Conservation (phyloP, 495 filamentous ascomycete genomes). For the Aspergillus bertholletiae region DNA sequence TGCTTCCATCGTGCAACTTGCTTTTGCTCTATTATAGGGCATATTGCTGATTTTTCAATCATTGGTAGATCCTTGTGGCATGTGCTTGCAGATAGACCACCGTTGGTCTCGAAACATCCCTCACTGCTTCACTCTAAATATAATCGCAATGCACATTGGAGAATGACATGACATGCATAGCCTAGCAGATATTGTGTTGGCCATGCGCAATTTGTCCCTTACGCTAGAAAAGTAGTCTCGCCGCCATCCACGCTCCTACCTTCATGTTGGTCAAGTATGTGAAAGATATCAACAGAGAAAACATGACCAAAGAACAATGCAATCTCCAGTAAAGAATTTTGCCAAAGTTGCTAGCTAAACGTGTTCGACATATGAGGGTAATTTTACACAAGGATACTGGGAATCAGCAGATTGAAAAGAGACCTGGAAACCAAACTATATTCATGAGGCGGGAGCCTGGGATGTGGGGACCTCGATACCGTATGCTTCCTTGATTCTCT, state of each 20-base stretch:
- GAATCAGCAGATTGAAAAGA: slow-evolving; percentile 15
- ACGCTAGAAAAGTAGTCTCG: neutral
- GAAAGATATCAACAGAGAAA: neutral
- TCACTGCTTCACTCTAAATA: neutral
- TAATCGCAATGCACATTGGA: neutral
- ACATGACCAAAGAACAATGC: slow-evolving; percentile 10
- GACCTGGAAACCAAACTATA: slow-evolving; percentile 18
- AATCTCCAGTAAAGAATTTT: slow-evolving; percentile 17
- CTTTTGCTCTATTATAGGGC: neutral
- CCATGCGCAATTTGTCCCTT: neutral
- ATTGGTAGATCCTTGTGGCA: neutral
- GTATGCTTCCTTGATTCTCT: slow-evolving; percentile 85
- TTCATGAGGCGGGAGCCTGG: slow-evolving; percentile 41
- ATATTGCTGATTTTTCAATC: neutral
- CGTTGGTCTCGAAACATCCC: neutral
- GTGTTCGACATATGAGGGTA: slow-evolving; percentile 36
- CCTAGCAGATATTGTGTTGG: neutral
- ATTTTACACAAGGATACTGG: slow-evolving; percentile 39
- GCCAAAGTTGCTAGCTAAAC: slow-evolving; percentile 34
- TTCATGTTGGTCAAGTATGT: neutral
- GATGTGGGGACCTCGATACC: slow-evolving; percentile 71
- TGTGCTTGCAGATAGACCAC: neutral
- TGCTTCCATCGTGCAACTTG: too few relatives aligned
- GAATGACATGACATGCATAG: neutral
- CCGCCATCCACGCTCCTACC: neutral